Base-by-base conservation (phyloP, 176 grass and related monocot species). In the Oryza nivara region DNA sequence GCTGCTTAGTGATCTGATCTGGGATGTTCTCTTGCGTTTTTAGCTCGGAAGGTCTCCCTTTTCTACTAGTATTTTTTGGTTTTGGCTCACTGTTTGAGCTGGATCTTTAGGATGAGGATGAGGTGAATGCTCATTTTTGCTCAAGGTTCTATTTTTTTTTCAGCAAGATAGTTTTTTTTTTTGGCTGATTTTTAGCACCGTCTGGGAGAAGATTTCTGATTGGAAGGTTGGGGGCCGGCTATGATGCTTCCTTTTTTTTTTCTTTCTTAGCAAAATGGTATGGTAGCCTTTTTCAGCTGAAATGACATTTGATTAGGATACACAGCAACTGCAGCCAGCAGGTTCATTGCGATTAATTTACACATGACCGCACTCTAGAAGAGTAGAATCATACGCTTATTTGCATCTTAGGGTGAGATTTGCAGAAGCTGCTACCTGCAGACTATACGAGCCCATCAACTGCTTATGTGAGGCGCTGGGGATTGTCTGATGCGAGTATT, bases 1-100 rank as follows among this genome's bases (percentile, higher is more conserved):
- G 23, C 63, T 45, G 20, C 71, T 28, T 65, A 40, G 70, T 63
- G 84, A 83, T 90, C 89, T 84, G 84, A 90, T 90, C 89, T 90
- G 82, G 77, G 60, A 14, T 68, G 80, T 65, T 73, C 44, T 47
- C 34, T 22, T 65, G 30, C 40, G 51, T 41, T 68, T 40, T 25
- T 64, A 13, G 70, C 64, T 83, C 71, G n/a, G n/a, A 86, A 86
- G 79, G 5, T 46, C 17, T n/a, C 6, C 11, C 2, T 68, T 36
- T 89, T 26, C 25, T 46, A 35, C 36, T 48, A 28, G 78, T 15
- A 46, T 12, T 51, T 44, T 40, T 71, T 41, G 47, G 51, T 19
- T 83, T 56, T 40, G 2, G 15, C 0, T 48, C 11, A 13, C 70
- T 74, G 30, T n/a, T 65, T 75, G 48, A 13, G 63, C 71, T 75